Base-by-base conservation (phyloP, 768 basidiomycete species). In the Phylloporus sp. region DNA sequence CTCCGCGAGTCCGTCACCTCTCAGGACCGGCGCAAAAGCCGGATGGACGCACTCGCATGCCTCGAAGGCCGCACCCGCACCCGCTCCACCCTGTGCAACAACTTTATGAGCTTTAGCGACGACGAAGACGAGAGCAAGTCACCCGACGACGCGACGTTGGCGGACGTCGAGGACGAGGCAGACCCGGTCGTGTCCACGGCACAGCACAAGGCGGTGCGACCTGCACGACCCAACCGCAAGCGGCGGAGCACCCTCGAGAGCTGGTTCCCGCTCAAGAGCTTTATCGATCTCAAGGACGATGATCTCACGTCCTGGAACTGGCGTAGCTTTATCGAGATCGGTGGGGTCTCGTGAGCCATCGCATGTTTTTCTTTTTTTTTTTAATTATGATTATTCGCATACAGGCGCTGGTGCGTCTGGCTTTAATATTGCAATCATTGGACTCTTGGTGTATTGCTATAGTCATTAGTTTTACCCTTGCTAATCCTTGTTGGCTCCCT, bases 81-180 rank as follows among this genome's bases (percentile, higher is more conserved):
- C 1, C 45, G 59, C 26, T 50, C 56, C 51, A 39, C 34, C 47
- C 49, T 53, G 13, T 65, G 70, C 44, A 60, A 65, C 26, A 84
- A 85, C 63, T 86, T 86, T 58, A 86, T 85, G 80, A 81, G 73
- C 70, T 79, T 84, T 76, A 78, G 73, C 46, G 85, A 86, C 57
- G 83, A 85, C 53, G 84, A 84, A 22, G 78, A 78, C 44, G 78
- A 77, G 5, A 73, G 68, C 49, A 49, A 23, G 16, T 35, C 15
- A 52, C 47, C 36, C 53, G 67, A 67, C 15, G 68, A 68, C 41
- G 28, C 48, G 34, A 59, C 52, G 5, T 58, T 70, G 38, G 66
- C 70, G 58, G 59, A 64, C 23, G 62, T 59, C 22, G 73, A 74
- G 31, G 63, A 69, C 34, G 68, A 72, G 18, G 63, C 57, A 18